Evolutionary conservation across 139 green algal genomes (phyloP).

Genomic region (Asterochloris sp.): DNA sequence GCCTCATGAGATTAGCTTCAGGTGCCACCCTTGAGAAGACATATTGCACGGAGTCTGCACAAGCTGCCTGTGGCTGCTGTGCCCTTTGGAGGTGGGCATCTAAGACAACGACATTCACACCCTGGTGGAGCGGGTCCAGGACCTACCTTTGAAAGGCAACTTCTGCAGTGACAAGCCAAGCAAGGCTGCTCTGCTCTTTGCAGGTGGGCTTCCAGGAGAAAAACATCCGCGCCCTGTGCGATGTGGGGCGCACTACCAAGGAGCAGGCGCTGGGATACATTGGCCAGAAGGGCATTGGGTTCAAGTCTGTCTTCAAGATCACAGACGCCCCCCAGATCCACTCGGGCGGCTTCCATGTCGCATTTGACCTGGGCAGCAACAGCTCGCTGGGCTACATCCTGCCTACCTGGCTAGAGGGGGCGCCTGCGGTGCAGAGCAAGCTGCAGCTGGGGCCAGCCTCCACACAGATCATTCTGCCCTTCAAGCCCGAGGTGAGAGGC

Average conservation of each 20-base stretch:
- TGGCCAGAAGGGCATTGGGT: conserved; percentile 17
- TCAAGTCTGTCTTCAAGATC: conserved; percentile 20
- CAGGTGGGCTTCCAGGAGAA: conserved; percentile 10
- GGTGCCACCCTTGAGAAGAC: too few species aligned
- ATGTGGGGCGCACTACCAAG: conserved; percentile 13
- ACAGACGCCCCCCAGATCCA: conserved; percentile 15
- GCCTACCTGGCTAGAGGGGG: conserved; percentile 1
- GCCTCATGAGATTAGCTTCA: too few species aligned
- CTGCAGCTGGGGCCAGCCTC: neutral
- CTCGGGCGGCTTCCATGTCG: conserved; percentile 9
- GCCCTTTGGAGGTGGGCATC: too few species aligned
- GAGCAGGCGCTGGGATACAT: conserved; percentile 13
- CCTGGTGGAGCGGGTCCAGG: too few species aligned
- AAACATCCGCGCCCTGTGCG: conserved; percentile 16
- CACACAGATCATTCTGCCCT: conserved; percentile 4
- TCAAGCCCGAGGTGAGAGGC: neutral
- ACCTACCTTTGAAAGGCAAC: too few species aligned
- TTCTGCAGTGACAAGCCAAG: too few species aligned
- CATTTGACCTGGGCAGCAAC: conserved; percentile 3
- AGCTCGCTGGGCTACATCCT: conserved; percentile 6
- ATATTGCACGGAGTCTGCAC: too few species aligned
- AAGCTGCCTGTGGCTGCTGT: too few species aligned
- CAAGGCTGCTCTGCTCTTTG: neutral
- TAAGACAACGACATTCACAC: too few species aligned
- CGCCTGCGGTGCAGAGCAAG: too few species aligned